Evolutionary conservation across 768 basidiomycete species (phyloP).

Genomic region (Termitomyces sp.): DNA sequence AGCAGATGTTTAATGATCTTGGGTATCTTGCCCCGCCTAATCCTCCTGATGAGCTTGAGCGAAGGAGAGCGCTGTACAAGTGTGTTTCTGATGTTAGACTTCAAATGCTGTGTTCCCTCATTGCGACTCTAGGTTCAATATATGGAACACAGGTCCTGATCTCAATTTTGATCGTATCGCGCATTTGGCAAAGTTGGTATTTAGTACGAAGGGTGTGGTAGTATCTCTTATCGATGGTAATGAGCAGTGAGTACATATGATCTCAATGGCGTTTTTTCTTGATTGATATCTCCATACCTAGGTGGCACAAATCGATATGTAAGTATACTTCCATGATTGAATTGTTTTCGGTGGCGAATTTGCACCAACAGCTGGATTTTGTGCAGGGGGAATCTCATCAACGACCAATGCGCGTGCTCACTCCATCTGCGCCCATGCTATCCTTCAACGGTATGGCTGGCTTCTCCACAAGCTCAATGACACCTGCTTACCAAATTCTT

Average conservation of each 20-base stretch:
- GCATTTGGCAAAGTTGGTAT: conserved; percentile 89
- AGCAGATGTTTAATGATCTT: conserved; percentile 56
- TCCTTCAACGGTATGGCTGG: conserved; percentile 61
- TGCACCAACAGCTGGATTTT: background rate
- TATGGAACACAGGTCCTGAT: conserved; percentile 83
- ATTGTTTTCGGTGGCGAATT: background rate
- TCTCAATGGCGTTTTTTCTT: background rate
- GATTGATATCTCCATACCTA: conserved; percentile 18
- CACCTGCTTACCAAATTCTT: background rate
- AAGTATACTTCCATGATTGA: conserved; percentile 17
- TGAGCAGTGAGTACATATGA: conserved; percentile 55
- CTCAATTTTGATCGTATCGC: conserved; percentile 92
- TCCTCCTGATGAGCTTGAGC: conserved; percentile 79
- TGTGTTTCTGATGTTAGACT: conserved; percentile 26
- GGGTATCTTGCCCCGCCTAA: conserved; percentile 77
- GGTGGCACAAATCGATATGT: conserved; percentile 92
- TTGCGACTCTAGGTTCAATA: conserved; percentile 62
- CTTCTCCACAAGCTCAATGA: background rate
- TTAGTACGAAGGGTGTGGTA: conserved; percentile 80
- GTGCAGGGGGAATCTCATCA: conserved; percentile 37
- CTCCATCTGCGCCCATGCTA: conserved; percentile 81
- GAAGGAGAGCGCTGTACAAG: conserved; percentile 83
- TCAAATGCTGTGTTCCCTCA: background rate
- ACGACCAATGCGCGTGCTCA: conserved; percentile 43
- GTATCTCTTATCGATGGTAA: conserved; percentile 82